phyloP scores from a whole-genome alignment of 2,329 filamentous ascomycete genomes.

The Hymenoscyphus scutula region DNA sequence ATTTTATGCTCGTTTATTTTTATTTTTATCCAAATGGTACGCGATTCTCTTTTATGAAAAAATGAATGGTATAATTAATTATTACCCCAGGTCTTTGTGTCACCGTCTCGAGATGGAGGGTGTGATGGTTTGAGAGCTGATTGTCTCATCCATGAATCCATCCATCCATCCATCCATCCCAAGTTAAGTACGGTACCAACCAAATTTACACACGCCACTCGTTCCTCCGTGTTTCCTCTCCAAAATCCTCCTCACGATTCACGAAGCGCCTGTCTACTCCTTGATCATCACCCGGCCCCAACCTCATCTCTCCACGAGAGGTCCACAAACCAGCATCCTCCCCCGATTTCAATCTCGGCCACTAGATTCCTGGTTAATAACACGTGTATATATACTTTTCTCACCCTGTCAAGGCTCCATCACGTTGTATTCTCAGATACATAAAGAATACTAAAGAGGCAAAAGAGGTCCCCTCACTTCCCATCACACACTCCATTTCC shows the following conservation, averaged over 20 bases:
- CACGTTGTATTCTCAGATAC: too few species aligned
- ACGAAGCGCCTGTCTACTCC: slow-evolving; percentile 1
- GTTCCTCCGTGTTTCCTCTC: slow-evolving; percentile 5
- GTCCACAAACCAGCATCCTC: not conserved
- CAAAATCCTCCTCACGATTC: not conserved
- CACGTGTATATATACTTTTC: not conserved
- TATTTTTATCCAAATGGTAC: too few species aligned
- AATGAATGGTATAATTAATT: too few species aligned
- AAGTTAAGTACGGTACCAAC: too few species aligned
- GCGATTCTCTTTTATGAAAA: too few species aligned
- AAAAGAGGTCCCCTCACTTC: too few species aligned
- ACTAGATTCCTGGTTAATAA: not conserved
- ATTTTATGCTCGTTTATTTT: too few species aligned
- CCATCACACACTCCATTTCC: too few species aligned
- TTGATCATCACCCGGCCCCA: not conserved
- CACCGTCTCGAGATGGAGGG: too few species aligned
- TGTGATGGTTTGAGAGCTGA: not conserved
- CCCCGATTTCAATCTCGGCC: slow-evolving; percentile 1
- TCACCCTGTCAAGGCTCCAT: not conserved
- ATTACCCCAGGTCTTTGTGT: too few species aligned
- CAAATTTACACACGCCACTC: slow-evolving; percentile 7
- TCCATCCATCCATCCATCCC: too few species aligned
- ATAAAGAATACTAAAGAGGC: too few species aligned
- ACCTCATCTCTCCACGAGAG: not conserved
- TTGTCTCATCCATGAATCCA: not conserved